phyloP scores from a whole-genome alignment of 2,329 filamentous ascomycete genomes.

The Thelonectria discophora region DNA sequence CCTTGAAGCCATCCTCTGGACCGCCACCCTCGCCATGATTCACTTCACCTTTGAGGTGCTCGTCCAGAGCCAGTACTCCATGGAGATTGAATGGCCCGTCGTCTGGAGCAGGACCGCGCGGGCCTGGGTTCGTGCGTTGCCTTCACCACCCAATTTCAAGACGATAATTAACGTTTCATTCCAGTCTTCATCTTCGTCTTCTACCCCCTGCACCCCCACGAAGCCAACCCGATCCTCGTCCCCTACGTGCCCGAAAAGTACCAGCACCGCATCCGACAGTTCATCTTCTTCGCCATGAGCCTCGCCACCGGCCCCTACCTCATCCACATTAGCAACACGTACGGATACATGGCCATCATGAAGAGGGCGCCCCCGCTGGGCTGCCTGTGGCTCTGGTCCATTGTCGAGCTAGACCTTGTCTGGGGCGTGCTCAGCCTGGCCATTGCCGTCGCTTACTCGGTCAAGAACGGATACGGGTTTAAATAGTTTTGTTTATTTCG shows the following conservation, averaged over 20 bases:
- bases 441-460: constrained; percentile 56
- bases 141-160: not conserved
- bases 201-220: constrained; percentile 65
- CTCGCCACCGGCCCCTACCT: constrained; percentile 77
- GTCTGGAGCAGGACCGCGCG: constrained; percentile 62
- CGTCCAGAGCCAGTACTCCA: constrained; percentile 81
- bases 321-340: constrained; percentile 80
- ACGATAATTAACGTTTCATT: not conserved
- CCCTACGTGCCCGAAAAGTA: constrained; percentile 58
- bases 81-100: constrained; percentile 67
- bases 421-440: constrained; percentile 68
- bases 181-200: constrained; percentile 65
- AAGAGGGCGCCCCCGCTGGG: constrained; percentile 89
- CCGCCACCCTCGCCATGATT: constrained; percentile 71
- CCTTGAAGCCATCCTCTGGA: constrained; percentile 67
- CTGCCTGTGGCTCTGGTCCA: constrained; percentile 91
- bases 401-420: constrained; percentile 82
- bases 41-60: constrained; percentile 83
- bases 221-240: constrained; percentile 58
- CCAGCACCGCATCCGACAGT: constrained; percentile 61
- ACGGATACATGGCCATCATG: constrained; percentile 88
- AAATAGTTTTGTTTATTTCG: constrained; percentile 6
- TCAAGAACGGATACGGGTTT: constrained; percentile 60
- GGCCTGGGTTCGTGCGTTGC: constrained; percentile 60
- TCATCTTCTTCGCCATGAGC: constrained; percentile 71